Evolutionary conservation across 371 early-diverging fungal species (phyloP).

Genomic region (Funneliformis caledonium): DNA sequence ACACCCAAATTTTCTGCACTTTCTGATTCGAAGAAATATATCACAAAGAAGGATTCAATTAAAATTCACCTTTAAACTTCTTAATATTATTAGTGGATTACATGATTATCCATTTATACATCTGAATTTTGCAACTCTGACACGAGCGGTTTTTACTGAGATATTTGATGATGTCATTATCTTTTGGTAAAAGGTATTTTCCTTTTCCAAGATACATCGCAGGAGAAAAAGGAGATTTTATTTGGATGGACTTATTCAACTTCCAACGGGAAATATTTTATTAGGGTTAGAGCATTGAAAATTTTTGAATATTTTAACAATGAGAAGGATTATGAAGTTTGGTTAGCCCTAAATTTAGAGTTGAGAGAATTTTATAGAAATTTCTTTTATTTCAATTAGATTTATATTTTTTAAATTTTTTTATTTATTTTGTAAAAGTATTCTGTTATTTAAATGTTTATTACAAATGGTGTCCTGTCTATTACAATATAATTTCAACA

Average conservation of each 20-base stretch:
- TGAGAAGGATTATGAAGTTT: conserved; percentile 36
- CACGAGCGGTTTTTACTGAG: background rate
- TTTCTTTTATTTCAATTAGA: too few relatives aligned
- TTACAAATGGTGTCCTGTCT: too few relatives aligned
- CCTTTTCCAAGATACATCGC: too few relatives aligned
- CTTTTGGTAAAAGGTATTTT: background rate
- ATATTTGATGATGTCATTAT: background rate
- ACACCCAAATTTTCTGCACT: background rate
- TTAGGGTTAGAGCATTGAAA: conserved; percentile 13
- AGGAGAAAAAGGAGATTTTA: background rate
- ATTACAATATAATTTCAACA: too few relatives aligned
- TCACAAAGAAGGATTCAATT: background rate
- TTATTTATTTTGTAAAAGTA: too few relatives aligned
- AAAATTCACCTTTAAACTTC: background rate
- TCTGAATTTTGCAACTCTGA: background rate
- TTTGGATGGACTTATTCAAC: background rate
- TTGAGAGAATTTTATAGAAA: background rate
- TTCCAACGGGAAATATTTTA: background rate
- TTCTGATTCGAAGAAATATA: background rate
- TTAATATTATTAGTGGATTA: background rate
- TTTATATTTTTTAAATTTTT: too few relatives aligned
- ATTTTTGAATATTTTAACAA: conserved; percentile 21
- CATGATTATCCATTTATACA: background rate
- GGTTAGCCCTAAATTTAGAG: conserved; percentile 10
- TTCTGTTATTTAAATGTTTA: too few relatives aligned